Percentiles rank a stretch among this genome's conserved stretches.
phyloP scores from a whole-genome alignment of 1,139 yeast species.

The Yamadazyma membranifaciens region DNA sequence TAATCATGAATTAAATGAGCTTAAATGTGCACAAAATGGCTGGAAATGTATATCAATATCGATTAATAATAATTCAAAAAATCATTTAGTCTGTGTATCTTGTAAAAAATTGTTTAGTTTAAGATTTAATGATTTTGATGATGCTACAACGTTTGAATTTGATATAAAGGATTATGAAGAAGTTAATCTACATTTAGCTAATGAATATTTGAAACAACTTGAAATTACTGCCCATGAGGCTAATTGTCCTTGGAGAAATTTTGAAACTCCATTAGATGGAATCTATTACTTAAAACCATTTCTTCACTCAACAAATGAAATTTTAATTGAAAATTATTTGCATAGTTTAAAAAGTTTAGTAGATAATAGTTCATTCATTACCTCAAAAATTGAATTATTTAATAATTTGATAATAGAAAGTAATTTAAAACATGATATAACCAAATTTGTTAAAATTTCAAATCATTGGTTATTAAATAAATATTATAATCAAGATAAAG shows the following conservation, averaged over 20 bases:
- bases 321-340: constrained; percentile 28
- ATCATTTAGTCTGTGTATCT: constrained; percentile 34
- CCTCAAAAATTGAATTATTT: constrained; percentile 24
- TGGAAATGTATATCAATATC: constrained; percentile 39
- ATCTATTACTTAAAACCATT: constrained; percentile 38
- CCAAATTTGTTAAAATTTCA: constrained; percentile 23
- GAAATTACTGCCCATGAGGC: constrained; percentile 25
- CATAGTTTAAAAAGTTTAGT: constrained; percentile 26
- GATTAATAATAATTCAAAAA: constrained; percentile 22
- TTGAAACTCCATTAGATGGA: constrained; percentile 35
- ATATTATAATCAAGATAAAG: constrained; percentile 34
- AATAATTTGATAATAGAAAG: constrained; percentile 16
- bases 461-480: constrained; percentile 30
- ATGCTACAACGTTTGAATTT: constrained; percentile 15
- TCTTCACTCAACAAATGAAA: constrained; percentile 29
- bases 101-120: constrained; percentile 32
- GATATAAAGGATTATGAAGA: constrained; percentile 23
- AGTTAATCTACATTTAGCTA: constrained; percentile 24
- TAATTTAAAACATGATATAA: constrained; percentile 8
- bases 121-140: constrained; percentile 21
- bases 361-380: constrained; percentile 28
- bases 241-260: constrained; percentile 38
- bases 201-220: constrained; percentile 26
- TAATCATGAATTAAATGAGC: constrained; percentile 24
- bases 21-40: constrained; percentile 41